Conservation (phyloP, 2,329 filamentous ascomycete species). For the Cladosporium sphaerospermum region DNA sequence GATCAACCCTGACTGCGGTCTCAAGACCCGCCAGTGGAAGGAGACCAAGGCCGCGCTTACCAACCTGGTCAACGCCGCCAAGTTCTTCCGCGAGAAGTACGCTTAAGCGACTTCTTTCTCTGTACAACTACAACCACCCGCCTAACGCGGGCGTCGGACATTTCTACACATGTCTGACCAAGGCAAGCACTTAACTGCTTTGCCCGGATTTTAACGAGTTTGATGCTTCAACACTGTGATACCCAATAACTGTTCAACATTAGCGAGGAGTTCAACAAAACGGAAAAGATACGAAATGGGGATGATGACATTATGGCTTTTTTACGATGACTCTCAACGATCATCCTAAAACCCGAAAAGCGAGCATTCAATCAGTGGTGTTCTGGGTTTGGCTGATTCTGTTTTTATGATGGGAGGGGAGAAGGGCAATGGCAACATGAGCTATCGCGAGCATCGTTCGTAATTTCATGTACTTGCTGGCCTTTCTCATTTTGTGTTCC, state of each 20-base stretch:
- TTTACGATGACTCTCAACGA: constrained; percentile 23
- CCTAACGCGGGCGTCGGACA: constrained; percentile 11
- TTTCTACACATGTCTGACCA: constrained; percentile 6
- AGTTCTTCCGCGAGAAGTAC: constrained; percentile 75
- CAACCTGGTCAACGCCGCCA: constrained; percentile 98
- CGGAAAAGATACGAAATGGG: constrained; percentile 13
- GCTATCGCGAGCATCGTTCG: constrained; percentile 6
- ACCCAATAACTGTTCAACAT: constrained; percentile 19
- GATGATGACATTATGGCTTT: constrained; percentile 16
- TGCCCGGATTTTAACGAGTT: constrained; percentile 11
- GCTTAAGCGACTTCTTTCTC: constrained; percentile 8
- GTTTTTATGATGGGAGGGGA: not conserved
- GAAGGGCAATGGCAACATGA: not conserved
- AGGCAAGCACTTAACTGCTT: constrained; percentile 18
- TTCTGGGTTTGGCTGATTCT: constrained; percentile 5
- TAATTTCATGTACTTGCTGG: constrained; percentile 7
- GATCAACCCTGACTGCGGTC: constrained; percentile 98
- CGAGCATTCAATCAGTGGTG: constrained; percentile 10
- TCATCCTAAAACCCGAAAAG: constrained; percentile 13
- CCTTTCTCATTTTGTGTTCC: not conserved
- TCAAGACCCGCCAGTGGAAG: constrained; percentile 98
- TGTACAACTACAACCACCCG: constrained; percentile 6
- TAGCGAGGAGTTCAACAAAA: constrained; percentile 29
- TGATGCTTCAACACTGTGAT: constrained; percentile 27
- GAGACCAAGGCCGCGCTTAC: constrained; percentile 93